phyloP scores from a whole-genome alignment of 345 rosid genomes.

The Boechera stricta region DNA sequence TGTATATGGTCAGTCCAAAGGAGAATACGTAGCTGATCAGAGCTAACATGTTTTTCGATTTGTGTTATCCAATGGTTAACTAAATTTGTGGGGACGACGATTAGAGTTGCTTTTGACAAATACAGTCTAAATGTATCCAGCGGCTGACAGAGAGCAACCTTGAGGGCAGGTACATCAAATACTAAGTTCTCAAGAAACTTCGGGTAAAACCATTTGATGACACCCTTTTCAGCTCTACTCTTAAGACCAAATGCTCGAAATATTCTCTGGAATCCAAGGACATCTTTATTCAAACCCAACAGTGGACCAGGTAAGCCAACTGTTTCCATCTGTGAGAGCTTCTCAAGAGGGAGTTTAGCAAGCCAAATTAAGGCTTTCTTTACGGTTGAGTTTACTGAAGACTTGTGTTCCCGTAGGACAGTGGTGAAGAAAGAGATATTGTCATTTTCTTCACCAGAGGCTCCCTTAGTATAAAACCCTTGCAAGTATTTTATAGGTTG shows the following conservation, averaged over 20 bases:
- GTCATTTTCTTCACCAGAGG: conserved; percentile 59
- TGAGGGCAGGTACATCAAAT: conserved; percentile 88
- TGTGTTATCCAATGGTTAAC: conserved; percentile 95
- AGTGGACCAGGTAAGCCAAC: conserved; percentile 74
- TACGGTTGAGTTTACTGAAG: conserved; percentile 54
- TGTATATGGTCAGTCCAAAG: conserved; percentile 72
- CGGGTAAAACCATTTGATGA: conserved; percentile 81
- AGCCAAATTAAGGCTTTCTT: conserved; percentile 85
- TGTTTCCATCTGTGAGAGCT: conserved; percentile 85
- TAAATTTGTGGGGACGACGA: conserved; percentile 91
- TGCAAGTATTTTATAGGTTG: conserved; percentile 67
- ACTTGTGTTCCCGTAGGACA: conserved; percentile 72
- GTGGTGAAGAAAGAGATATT: conserved; percentile 76
- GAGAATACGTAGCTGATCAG: conserved; percentile 76
- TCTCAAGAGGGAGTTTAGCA: conserved; percentile 66
- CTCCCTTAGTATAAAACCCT: conserved; percentile 76
- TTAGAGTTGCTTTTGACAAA: conserved; percentile 84
- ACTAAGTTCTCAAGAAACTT: conserved; percentile 66
- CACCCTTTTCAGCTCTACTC: conserved; percentile 66
- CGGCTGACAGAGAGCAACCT: conserved; percentile 77
- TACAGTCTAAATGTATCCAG: conserved; percentile 76
- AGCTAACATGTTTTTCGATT: conserved; percentile 78
- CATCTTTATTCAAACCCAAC: conserved; percentile 53
- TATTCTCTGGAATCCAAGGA: conserved; percentile 59
- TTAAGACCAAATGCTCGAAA: conserved; percentile 84